phyloP scores from a whole-genome alignment of 257 asterid genomes.

The Gentiana dahurica region DNA sequence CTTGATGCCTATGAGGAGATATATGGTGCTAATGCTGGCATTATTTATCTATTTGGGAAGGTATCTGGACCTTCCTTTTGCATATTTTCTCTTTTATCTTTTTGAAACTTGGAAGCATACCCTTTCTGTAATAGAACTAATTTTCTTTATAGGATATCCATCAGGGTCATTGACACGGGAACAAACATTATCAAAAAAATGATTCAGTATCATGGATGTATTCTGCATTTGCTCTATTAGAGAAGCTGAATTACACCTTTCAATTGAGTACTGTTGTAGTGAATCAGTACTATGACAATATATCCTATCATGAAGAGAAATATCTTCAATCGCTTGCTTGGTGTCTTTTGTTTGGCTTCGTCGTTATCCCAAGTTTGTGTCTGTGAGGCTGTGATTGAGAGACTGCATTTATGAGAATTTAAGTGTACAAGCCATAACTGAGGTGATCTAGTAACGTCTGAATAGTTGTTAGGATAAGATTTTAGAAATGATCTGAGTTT shows the following conservation, averaged over 20 bases:
- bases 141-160: not conserved
- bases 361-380: too few relatives aligned
- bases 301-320: too few relatives aligned
- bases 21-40: conserved; percentile 66
- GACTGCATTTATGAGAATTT: not conserved
- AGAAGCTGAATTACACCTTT: too few relatives aligned
- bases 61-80: conserved; percentile 20
- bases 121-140: too few relatives aligned
- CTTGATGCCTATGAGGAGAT: conserved; percentile 86
- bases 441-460: too few relatives aligned
- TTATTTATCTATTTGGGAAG: conserved; percentile 89
- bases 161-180: not conserved
- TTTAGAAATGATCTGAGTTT: too few relatives aligned
- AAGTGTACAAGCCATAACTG: too few relatives aligned
- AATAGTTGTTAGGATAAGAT: too few relatives aligned
- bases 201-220: not conserved
- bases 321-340: too few relatives aligned
- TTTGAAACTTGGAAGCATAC: too few relatives aligned
- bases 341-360: too few relatives aligned
- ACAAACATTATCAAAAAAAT: not conserved
- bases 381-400: not conserved
- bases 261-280: not conserved
- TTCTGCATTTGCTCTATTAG: not conserved
- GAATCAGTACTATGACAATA: not conserved
- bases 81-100: not conserved